phyloP scores from a whole-genome alignment of 257 asterid species.

The Fraxinus americana region DNA sequence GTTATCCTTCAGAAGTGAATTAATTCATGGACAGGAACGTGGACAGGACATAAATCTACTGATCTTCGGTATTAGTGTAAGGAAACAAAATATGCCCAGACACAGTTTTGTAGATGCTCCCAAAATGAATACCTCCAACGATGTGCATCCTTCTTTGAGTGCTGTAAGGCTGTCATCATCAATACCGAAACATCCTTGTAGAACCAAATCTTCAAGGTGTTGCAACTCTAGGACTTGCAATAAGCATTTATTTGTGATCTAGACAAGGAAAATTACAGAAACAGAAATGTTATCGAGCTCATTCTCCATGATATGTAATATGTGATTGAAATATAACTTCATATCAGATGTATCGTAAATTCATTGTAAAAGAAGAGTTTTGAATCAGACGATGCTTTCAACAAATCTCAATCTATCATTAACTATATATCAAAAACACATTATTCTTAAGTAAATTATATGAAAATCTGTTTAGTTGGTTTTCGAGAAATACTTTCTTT shows the following conservation, averaged over 20 bases:
- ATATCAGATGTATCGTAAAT: neutral
- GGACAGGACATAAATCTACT: neutral
- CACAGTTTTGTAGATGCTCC: slow-evolving; percentile 1
- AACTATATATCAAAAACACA: neutral
- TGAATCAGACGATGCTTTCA: neutral
- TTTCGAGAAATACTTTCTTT: neutral
- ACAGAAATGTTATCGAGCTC: slow-evolving; percentile 4
- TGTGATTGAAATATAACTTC: neutral
- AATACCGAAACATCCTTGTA: slow-evolving; percentile 85
- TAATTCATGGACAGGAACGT: neutral
- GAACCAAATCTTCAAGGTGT: slow-evolving; percentile 68
- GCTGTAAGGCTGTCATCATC: slow-evolving; percentile 76
- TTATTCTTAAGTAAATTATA: neutral
- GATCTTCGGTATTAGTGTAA: neutral
- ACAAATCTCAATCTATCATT: neutral
- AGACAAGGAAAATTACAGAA: slow-evolving; percentile 19
- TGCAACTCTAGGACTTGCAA: slow-evolving; percentile 66
- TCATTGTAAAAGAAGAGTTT: neutral
- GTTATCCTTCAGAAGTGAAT: neutral
- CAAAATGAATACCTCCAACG: slow-evolving; percentile 60
- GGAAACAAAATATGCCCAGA: slow-evolving; percentile 7
- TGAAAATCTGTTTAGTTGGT: neutral
- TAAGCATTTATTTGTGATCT: slow-evolving; percentile 78
- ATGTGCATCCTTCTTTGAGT: slow-evolving; percentile 62
- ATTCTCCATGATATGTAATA: slow-evolving; percentile 8